phyloP scores from a whole-genome alignment of 345 rosid species.

The Gossypium australe region DNA sequence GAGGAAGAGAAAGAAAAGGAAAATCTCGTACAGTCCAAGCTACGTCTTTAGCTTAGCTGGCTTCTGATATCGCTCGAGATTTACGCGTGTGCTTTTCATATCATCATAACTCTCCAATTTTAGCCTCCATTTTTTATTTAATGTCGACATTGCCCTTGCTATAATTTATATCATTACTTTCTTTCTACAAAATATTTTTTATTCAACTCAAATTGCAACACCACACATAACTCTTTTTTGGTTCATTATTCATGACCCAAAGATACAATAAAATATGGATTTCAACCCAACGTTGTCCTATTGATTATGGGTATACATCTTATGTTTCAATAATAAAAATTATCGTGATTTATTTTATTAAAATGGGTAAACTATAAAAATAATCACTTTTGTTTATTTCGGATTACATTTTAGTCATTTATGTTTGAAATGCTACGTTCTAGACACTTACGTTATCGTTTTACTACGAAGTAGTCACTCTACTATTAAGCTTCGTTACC shows the following conservation, averaged over 20 bases:
- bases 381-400: fast-evolving
- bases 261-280: background rate
- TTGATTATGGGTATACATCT: too few relatives aligned
- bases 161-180: background rate
- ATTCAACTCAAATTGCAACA: background rate
- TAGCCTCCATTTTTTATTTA: background rate
- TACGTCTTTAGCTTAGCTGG: conserved; percentile 16
- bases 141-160: background rate
- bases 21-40: conserved; percentile 2
- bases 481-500: too few relatives aligned
- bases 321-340: too few relatives aligned
- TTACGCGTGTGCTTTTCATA: conserved; percentile 7
- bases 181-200: background rate
- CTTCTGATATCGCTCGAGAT: background rate
- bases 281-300: background rate
- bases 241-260: background rate
- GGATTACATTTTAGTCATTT: too few relatives aligned
- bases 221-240: background rate
- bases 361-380: too few relatives aligned
- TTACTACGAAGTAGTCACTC: too few relatives aligned
- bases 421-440: too few relatives aligned
- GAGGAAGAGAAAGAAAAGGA: background rate
- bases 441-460: too few relatives aligned
- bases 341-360: too few relatives aligned
- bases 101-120: background rate